These are phyloP conservation scores for Solanum tarapatanum DNA, from an alignment of 257 asterid genomes.

Conservation along the genomic window DNA sequence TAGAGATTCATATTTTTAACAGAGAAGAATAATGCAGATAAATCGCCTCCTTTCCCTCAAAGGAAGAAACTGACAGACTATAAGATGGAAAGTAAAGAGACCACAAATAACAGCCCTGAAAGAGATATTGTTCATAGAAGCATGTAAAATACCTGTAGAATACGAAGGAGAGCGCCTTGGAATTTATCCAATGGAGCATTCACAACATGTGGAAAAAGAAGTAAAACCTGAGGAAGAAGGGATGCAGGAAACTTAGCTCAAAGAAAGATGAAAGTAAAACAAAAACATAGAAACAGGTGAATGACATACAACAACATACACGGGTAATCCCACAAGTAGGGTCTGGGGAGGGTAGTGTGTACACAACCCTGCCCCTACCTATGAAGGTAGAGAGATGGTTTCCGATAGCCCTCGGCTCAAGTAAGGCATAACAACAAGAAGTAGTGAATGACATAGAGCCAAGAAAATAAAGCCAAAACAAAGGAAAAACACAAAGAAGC, in stretches of 20 bases:
- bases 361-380: neutral
- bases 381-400: neutral
- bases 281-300: neutral
- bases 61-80: neutral
- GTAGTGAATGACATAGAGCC: neutral
- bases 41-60: neutral
- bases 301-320: neutral
- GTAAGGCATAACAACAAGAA: neutral
- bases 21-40: neutral
- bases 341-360: neutral
- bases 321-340: neutral
- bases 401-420: neutral
- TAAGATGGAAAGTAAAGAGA: neutral
- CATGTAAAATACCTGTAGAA: constrained; percentile 58
- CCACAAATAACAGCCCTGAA: neutral
- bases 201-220: constrained; percentile 68
- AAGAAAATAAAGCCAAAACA: neutral
- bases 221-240: constrained; percentile 52
- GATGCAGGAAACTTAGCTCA: constrained; percentile 1
- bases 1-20: neutral
- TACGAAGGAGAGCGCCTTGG: constrained; percentile 64
- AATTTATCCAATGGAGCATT: constrained; percentile 70
- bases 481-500: neutral
- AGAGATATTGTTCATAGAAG: neutral
- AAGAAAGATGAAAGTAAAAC: neutral